These are phyloP conservation scores for Stachybotrys echinatus DNA, from an alignment of 2,329 filamentous ascomycete genomes.

Conservation along the genomic window DNA sequence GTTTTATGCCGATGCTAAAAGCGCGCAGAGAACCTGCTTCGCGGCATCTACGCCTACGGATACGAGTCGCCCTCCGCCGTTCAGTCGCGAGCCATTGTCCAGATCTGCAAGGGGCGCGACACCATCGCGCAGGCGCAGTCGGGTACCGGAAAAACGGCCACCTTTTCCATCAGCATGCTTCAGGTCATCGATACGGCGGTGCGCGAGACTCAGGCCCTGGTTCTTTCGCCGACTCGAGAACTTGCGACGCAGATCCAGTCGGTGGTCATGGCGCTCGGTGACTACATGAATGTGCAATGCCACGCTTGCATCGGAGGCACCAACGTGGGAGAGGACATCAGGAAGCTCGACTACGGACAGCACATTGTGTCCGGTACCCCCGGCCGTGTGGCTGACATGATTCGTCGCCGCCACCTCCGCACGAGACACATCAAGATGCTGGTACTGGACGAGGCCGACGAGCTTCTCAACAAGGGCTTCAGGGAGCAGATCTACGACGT, in stretches of 20 bases:
- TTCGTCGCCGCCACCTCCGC: slow-evolving; percentile 50
- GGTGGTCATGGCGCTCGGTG: slow-evolving; percentile 98
- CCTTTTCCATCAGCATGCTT: slow-evolving; percentile 93
- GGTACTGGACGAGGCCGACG: slow-evolving; percentile 56
- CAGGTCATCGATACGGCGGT: slow-evolving; percentile 93
- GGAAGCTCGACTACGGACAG: slow-evolving; percentile 94
- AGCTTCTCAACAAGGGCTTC: slow-evolving; percentile 84
- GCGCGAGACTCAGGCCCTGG: slow-evolving; percentile 88
- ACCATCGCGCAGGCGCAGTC: slow-evolving; percentile 98
- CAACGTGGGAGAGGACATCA: slow-evolving; percentile 95
- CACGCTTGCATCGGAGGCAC: slow-evolving; percentile 98
- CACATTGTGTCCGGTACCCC: slow-evolving; percentile 97
- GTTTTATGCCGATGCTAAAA: background rate
- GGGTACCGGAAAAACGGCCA: slow-evolving; percentile 93
- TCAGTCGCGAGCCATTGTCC: slow-evolving; percentile 95
- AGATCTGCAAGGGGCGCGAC: slow-evolving; percentile 98
- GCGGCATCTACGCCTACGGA: slow-evolving; percentile 96
- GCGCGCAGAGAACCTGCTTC: slow-evolving; percentile 77
- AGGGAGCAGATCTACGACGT: slow-evolving; percentile 99
- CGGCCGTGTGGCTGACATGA: slow-evolving; percentile 76
- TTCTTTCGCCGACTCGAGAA: slow-evolving; percentile 93
- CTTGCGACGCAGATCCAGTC: slow-evolving; percentile 97
- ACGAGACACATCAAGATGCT: slow-evolving; percentile 62
- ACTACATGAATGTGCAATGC: slow-evolving; percentile 99
- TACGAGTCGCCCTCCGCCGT: slow-evolving; percentile 98